A percentile compares a stretch with the other conserved stretches of the same genome.
Conservation (phyloP, 129 eudicot species). For the Kitagawia praeruptora region DNA sequence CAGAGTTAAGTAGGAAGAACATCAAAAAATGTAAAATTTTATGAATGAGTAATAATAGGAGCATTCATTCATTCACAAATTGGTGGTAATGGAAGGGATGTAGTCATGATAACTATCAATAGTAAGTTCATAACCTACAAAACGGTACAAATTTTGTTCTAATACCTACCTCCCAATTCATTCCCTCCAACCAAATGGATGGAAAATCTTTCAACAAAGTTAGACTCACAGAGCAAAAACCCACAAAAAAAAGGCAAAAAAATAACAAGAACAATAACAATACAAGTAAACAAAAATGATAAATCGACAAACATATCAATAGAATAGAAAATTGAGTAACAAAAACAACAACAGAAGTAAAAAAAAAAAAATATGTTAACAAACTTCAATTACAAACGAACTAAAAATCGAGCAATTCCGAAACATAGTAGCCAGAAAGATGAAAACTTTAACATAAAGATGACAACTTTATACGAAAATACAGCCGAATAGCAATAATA, state of each 20-base stretch:
- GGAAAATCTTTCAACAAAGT: no score
- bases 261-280: background rate
- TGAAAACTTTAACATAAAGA: background rate
- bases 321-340: no score
- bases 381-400: background rate
- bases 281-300: no score
- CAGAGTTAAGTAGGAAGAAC: no score
- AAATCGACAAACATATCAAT: no score
- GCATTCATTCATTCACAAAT: background rate
- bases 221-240: no score
- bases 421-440: background rate
- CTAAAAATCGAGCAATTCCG: background rate
- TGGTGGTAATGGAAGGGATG: background rate
- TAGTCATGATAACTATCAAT: background rate
- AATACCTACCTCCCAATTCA: background rate
- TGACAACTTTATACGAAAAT: background rate
- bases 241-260: background rate
- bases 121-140: no score
- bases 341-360: no score
- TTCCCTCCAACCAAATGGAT: background rate
- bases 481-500: background rate
- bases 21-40: background rate
- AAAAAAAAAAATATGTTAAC: background rate
- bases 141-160: background rate
- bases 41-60: background rate